Evolutionary conservation across 2,329 filamentous ascomycete genomes (phyloP).

Genomic region (Penicillium psychrosexuale): DNA sequence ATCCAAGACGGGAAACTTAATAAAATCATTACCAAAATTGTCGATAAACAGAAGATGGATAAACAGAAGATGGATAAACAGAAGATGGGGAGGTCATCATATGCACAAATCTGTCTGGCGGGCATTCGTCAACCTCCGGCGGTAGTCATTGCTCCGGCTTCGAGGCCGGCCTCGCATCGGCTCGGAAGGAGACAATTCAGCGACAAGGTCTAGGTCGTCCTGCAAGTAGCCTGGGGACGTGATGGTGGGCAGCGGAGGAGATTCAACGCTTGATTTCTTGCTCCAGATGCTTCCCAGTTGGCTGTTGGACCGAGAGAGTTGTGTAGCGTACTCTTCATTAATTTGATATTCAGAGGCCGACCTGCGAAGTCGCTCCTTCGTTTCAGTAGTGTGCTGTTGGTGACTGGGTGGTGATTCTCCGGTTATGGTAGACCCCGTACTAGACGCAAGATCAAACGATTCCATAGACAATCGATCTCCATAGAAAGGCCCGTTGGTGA

Average conservation of each 20-base stretch:
- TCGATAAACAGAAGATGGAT: constrained; percentile 14
- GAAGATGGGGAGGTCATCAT: constrained; percentile 14
- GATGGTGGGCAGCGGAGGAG: constrained; percentile 22
- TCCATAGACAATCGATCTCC: constrained; percentile 11
- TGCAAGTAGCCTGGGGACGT: constrained; percentile 16
- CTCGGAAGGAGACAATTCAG: constrained; percentile 8
- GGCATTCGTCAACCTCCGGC: constrained; percentile 19
- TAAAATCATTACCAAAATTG: background rate
- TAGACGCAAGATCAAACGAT: constrained; percentile 1
- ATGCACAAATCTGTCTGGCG: constrained; percentile 13
- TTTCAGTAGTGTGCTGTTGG: background rate
- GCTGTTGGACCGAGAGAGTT: constrained; percentile 17
- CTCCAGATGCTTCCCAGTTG: constrained; percentile 12
- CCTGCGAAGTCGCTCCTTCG: constrained; percentile 5
- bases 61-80: constrained; percentile 13
- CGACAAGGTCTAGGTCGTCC: background rate
- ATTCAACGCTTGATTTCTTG: constrained; percentile 17
- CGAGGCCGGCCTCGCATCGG: constrained; percentile 23
- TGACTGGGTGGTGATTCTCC: constrained; percentile 4
- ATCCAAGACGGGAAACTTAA: background rate
- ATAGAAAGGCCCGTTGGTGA: constrained; percentile 9
- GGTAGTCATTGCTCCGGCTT: constrained; percentile 24
- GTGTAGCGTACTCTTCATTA: background rate
- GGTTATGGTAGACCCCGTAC: constrained; percentile 3
- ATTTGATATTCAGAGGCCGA: constrained; percentile 15